Conservation (phyloP, 805 yeast species). For the Lachancea nothofagi region DNA sequence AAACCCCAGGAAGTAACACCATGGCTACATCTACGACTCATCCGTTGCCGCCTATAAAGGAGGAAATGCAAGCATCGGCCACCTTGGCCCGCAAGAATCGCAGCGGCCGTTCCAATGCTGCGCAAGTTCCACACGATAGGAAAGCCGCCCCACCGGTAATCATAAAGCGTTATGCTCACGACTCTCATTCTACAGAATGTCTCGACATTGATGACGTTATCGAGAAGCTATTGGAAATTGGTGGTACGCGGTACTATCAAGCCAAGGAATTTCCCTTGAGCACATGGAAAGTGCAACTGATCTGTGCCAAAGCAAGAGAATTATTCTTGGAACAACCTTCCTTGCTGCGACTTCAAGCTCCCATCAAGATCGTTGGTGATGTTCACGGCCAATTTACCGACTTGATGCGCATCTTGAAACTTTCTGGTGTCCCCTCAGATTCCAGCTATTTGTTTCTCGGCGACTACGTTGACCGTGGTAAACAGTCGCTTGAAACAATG, state of each 20-base stretch:
- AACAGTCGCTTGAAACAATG: conserved; percentile 91
- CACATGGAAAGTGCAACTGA: conserved; percentile 48
- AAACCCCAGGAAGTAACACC: conserved; percentile 1
- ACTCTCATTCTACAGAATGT: conserved; percentile 23
- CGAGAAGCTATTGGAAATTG: conserved; percentile 51
- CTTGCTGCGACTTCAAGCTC: conserved; percentile 60
- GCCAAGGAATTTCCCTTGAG: conserved; percentile 46
- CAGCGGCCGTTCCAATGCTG: conserved; percentile 3
- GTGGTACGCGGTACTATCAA: conserved; percentile 38
- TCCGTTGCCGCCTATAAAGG: conserved; percentile 13
- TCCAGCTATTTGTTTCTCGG: conserved; percentile 90
- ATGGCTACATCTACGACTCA: neutral
- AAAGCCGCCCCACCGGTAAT: conserved; percentile 18
- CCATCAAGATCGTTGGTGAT: conserved; percentile 83
- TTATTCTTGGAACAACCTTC: conserved; percentile 62
- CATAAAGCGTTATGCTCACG: conserved; percentile 29
- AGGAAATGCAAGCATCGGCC: conserved; percentile 9
- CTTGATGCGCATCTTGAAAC: conserved; percentile 79
- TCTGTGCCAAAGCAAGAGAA: conserved; percentile 54
- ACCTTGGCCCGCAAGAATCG: conserved; percentile 7
- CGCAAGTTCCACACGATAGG: conserved; percentile 18
- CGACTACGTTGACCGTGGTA: conserved; percentile 96
- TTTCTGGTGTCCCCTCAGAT: conserved; percentile 94
- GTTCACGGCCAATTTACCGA: conserved; percentile 97
- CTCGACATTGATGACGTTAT: conserved; percentile 59